A percentile compares a stretch with the other conserved stretches of the same genome.
These are phyloP conservation scores for Talaromyces sp. DNA, from an alignment of 2,329 filamentous ascomycete species.

Conservation along the genomic window DNA sequence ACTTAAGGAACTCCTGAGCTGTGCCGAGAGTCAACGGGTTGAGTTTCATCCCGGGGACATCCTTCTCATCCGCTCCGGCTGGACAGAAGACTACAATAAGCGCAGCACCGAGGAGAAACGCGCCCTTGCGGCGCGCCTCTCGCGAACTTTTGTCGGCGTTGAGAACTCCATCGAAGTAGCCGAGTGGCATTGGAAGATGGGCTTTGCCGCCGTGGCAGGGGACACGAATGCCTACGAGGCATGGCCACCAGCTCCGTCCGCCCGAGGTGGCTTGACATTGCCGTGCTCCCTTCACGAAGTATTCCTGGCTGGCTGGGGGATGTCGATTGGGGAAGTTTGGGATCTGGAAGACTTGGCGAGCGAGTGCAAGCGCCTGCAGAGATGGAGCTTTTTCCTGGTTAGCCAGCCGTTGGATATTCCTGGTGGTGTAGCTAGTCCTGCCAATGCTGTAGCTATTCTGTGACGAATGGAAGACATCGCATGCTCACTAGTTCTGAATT, in stretches of 20 bases:
- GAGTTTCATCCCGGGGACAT: conserved; percentile 1
- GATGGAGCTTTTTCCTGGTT: neutral
- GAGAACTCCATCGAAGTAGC: neutral
- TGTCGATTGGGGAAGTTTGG: conserved; percentile 1
- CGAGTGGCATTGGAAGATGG: neutral
- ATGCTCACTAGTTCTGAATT: no score
- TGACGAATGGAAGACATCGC: no score
- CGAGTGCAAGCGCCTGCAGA: neutral
- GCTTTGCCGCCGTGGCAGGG: neutral
- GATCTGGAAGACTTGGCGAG: neutral
- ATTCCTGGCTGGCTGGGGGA: neutral
- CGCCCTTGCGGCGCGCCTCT: no score
- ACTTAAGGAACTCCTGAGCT: neutral
- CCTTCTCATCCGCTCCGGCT: neutral
- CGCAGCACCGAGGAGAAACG: no score
- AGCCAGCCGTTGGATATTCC: neutral
- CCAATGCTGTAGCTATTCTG: neutral
- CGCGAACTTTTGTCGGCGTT: neutral
- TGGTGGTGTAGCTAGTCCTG: conserved; percentile 3
- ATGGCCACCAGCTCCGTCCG: no score
- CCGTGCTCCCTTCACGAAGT: conserved; percentile 3
- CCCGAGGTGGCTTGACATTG: no score
- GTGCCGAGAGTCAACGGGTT: neutral
- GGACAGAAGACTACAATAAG: neutral
- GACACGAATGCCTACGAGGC: neutral